Evolutionary conservation across 73 alveolate genomes (phyloP).

Genomic region (Paramecium caudatum): DNA sequence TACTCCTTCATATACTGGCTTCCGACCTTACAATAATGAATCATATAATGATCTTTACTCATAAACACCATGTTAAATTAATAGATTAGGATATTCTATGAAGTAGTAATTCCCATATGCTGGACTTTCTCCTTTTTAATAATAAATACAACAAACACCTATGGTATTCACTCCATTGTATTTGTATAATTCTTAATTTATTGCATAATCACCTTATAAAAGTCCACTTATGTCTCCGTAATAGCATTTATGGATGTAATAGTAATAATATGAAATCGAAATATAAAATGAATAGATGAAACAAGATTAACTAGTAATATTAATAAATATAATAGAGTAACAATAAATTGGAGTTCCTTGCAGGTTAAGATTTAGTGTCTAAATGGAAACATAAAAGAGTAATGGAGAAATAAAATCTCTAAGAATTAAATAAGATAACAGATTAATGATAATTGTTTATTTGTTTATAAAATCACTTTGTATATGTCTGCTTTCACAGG

Average conservation of each 20-base stretch:
- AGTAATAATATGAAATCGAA: constrained; percentile 1
- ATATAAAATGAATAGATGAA: constrained; percentile 25
- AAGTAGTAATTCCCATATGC: not conserved
- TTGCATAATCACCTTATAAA: constrained; percentile 23
- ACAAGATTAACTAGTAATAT: not conserved
- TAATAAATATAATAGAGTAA: not conserved
- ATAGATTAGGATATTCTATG: constrained; percentile 22
- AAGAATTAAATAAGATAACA: constrained; percentile 9
- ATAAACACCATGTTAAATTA: constrained; percentile 11
- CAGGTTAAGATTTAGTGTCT: not conserved
- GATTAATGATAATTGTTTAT: constrained; percentile 18
- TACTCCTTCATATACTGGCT: not conserved
- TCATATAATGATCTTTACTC: not conserved
- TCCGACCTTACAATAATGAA: not conserved
- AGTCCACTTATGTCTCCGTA: constrained; percentile 22
- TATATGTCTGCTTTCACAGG: constrained; percentile 64
- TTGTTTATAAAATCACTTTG: no score
- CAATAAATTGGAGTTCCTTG: constrained; percentile 3
- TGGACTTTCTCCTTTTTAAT: constrained; percentile 26
- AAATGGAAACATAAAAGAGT: constrained; percentile 53
- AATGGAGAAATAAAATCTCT: not conserved
- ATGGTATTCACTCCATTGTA: constrained; percentile 40
- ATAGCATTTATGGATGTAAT: not conserved
- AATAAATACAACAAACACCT: constrained; percentile 37
- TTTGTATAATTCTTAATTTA: not conserved